A percentile compares a stretch with the other conserved stretches of the same genome.
These are phyloP conservation scores for Corniculantispora saksenae DNA, from an alignment of 2,329 filamentous ascomycete genomes.

Conservation along the genomic window DNA sequence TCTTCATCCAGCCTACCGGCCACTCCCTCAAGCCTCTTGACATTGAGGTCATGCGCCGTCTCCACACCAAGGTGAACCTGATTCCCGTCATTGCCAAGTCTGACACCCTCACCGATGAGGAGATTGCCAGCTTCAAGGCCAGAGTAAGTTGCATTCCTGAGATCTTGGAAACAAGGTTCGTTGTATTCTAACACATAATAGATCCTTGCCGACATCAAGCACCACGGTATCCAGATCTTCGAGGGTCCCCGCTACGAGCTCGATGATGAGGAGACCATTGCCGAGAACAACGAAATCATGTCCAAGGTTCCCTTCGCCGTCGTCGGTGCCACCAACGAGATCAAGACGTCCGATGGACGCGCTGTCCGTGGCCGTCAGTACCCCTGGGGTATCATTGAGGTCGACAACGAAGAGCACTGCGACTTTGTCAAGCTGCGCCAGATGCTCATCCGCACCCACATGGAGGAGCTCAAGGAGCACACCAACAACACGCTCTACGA, in stretches of 20 bases:
- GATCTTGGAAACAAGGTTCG: not conserved
- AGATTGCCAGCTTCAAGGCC: conserved; percentile 91
- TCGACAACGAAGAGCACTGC: conserved; percentile 99
- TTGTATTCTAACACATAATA: conserved; percentile 40
- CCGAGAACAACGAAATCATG: conserved; percentile 99
- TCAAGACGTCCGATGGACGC: conserved; percentile 86
- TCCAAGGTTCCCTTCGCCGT: conserved; percentile 99
- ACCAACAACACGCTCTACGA: conserved; percentile 99
- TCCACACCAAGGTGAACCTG: conserved; percentile 99
- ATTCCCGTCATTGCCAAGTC: conserved; percentile 99
- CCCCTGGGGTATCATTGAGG: conserved; percentile 98
- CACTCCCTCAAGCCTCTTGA: conserved; percentile 98
- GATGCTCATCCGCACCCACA: conserved; percentile 99
- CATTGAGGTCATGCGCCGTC: conserved; percentile 98
- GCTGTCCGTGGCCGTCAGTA: conserved; percentile 95
- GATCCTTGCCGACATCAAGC: conserved; percentile 95
- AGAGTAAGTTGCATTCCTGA: conserved; percentile 69
- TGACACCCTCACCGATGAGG: conserved; percentile 95
- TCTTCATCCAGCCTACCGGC: conserved; percentile 98
- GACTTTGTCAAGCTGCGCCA: conserved; percentile 99
- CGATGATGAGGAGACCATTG: conserved; percentile 98
- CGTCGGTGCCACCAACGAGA: conserved; percentile 94
- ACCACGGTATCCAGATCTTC: conserved; percentile 98
- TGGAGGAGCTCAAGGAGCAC: conserved; percentile 99
- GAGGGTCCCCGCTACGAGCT: conserved; percentile 98